Percentiles rank a stretch among this genome's conserved stretches.
phyloP scores from a whole-genome alignment of 495 filamentous ascomycete genomes.

The Tuber calosporum region DNA sequence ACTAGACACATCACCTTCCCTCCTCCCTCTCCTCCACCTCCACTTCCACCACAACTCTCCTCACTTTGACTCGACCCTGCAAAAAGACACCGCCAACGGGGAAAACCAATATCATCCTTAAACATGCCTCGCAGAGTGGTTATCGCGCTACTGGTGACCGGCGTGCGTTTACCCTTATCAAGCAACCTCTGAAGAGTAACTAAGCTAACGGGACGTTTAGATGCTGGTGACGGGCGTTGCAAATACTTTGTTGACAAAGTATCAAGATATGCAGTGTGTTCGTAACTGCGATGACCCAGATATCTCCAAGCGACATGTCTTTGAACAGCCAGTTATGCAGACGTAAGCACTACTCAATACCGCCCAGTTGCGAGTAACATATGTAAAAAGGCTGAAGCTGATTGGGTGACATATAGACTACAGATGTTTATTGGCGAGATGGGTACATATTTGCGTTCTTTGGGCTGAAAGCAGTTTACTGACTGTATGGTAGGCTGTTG shows the following conservation, averaged over 20 bases:
- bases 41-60: not conserved
- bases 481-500: conserved; percentile 27
- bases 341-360: conserved; percentile 51
- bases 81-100: not conserved
- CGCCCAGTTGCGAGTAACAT: not conserved
- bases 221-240: conserved; percentile 68
- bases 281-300: conserved; percentile 73
- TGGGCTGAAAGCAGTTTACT: not conserved
- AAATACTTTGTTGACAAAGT: conserved; percentile 95
- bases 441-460: conserved; percentile 18
- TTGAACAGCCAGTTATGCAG: conserved; percentile 94
- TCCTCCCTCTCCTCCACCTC: not conserved
- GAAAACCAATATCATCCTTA: not conserved
- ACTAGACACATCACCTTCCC: not conserved
- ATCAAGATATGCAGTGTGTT: conserved; percentile 98
- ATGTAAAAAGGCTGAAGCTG: conserved; percentile 1
- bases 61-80: not conserved
- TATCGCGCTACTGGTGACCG: conserved; percentile 28
- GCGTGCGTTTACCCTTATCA: conserved; percentile 21
- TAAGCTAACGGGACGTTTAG: conserved; percentile 14
- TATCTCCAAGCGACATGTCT: conserved; percentile 58
- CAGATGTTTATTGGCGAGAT: conserved; percentile 44
- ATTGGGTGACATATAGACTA: conserved; percentile 21
- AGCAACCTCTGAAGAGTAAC: not conserved
- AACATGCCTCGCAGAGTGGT: conserved; percentile 29